These are phyloP conservation scores for Colletotrichum plurivorum DNA, from an alignment of 2,329 filamentous ascomycete species.

Conservation along the genomic window DNA sequence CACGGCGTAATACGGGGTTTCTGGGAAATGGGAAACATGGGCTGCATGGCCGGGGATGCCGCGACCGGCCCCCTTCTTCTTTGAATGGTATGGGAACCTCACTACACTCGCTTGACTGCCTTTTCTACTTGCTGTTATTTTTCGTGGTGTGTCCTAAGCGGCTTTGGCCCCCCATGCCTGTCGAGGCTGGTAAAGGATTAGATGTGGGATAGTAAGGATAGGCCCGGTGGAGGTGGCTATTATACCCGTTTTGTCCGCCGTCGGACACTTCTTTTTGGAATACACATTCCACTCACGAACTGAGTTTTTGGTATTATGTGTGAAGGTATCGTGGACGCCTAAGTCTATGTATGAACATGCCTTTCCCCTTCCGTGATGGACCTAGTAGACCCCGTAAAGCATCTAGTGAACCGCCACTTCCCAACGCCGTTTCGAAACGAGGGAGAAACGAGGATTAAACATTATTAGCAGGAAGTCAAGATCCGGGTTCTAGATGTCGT, in stretches of 20 bases:
- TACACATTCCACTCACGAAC: slow-evolving; percentile 13
- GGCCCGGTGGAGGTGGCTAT: slow-evolving; percentile 28
- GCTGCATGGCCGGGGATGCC: slow-evolving; percentile 26
- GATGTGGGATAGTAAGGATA: neutral
- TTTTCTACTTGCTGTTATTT: slow-evolving; percentile 2
- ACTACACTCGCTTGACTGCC: slow-evolving; percentile 35
- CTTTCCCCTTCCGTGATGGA: too few relatives aligned
- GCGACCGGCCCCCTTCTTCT: slow-evolving; percentile 12
- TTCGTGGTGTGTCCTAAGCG: neutral
- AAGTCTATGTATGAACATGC: too few relatives aligned
- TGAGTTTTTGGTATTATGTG: neutral
- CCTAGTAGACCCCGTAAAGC: too few relatives aligned
- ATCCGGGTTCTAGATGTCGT: slow-evolving; percentile 17
- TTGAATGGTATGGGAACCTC: slow-evolving; percentile 19
- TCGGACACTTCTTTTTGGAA: slow-evolving; percentile 30
- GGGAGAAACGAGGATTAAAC: too few relatives aligned
- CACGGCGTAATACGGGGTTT: slow-evolving; percentile 35
- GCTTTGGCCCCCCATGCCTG: neutral
- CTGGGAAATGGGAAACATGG: slow-evolving; percentile 3
- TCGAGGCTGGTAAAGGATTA: too few relatives aligned
- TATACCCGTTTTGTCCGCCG: slow-evolving; percentile 32
- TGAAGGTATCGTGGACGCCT: too few relatives aligned
- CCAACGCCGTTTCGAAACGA: too few relatives aligned
- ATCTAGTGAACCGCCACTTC: too few relatives aligned
- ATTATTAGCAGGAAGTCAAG: too few relatives aligned